phyloP scores from a whole-genome alignment of 306 rosid genomes.

The Lotus japonicus region DNA sequence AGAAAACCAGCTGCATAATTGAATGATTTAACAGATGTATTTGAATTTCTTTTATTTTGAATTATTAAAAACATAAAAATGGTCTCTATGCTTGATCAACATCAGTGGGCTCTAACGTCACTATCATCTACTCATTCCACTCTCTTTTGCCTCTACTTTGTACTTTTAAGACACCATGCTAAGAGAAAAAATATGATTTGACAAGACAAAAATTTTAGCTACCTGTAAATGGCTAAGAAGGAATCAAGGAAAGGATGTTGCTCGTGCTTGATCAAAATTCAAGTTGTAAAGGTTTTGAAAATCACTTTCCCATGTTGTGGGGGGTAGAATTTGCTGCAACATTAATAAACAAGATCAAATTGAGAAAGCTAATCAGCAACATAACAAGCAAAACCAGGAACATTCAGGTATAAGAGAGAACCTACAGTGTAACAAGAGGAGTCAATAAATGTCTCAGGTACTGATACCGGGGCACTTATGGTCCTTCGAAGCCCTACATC shows the following conservation, averaged over 20 bases:
- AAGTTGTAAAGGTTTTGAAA: constrained; percentile 38
- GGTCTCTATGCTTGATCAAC: constrained; percentile 16
- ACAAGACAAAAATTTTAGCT: constrained; percentile 9
- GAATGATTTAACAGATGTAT: constrained; percentile 14
- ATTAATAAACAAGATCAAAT: not conserved
- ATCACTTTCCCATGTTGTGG: constrained; percentile 56
- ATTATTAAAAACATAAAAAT: not conserved
- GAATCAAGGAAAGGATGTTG: constrained; percentile 24
- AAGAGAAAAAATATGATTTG: constrained; percentile 18
- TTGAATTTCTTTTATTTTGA: not conserved
- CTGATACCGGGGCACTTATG: constrained; percentile 49
- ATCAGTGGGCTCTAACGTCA: constrained; percentile 28
- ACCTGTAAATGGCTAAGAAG: constrained; percentile 51
- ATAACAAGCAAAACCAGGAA: not conserved
- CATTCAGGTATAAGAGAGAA: not conserved
- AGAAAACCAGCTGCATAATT: constrained; percentile 7
- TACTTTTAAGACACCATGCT: constrained; percentile 17
- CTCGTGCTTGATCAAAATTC: constrained; percentile 51
- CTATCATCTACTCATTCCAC: constrained; percentile 24
- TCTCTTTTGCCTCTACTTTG: constrained; percentile 15
- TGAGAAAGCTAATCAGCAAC: not conserved
- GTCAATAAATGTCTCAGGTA: constrained; percentile 62
- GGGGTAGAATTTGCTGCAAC: constrained; percentile 46
- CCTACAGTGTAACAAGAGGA: constrained; percentile 54
- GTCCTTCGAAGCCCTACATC: constrained; percentile 50